Evolutionary conservation across 352 stramenopile genomes (phyloP), one percentile per base, ranked within the genome.

Genomic region (Globisporangium apiculatum): DNA sequence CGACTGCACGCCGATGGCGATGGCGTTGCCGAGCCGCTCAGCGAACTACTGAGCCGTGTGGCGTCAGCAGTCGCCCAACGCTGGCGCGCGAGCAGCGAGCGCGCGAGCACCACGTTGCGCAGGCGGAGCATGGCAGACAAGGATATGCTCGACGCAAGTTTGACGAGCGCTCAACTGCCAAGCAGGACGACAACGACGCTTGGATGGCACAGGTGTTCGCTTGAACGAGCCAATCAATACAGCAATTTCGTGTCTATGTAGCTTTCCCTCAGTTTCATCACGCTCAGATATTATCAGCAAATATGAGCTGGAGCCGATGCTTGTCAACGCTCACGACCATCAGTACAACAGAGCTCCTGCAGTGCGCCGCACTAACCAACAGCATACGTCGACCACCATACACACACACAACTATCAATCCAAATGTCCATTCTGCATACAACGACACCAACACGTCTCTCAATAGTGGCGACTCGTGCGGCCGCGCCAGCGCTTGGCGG

Each of bases 401-500:
- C 24, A 31, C 24, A 31, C 24, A 31, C 24, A 31, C 24, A 31
- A 31, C 24, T 31, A 31, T 31, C 24, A 1, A 31, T 31, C 24
- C 24, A 31, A 31, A 2, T 31, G 24, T 31, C 24, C 24, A 31
- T 31, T 31, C 24, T 31, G 24, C 24, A 42, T 42, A 11, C 38
- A 42, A 42, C 11, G 38, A 42, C 4, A 42, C 7, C 38, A 12
- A 46, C 9, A 46, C 10, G 7, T 6, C 41, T 10, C 11, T 46
- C 41, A 81, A 51, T 73, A 79, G 56, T 68, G 53, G 49, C 59
- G 55, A 67, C 55, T 81, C 52, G 62, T 65, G 12, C 73, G 74
- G 51, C 75, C 74, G 63, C 74, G 57, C 79, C 79, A 89, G n/a
- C 79, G 76, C 62, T 89, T 87, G 36, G 78, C 73, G 0, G 73